Base-by-base conservation (phyloP, 1,284 basidiomycete species). In the Pterulicium gracile region DNA sequence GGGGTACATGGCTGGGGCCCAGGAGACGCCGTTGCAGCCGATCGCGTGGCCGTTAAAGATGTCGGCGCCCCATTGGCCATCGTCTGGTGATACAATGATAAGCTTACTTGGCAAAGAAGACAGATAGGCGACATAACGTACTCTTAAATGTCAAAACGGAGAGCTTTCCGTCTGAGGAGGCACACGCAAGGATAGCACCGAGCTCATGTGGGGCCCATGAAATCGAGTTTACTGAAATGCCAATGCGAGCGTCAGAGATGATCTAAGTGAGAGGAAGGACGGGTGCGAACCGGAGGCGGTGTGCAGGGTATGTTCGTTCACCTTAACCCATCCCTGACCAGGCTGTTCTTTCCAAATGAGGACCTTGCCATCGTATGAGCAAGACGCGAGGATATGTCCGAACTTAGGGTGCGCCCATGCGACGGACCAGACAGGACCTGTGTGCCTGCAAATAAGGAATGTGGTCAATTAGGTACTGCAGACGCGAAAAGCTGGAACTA, bases 401-500 rank as follows among this genome's bases (percentile, higher is more conserved):
- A 91, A 94, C 62, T 92, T 94, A 4, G 96, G 95, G 59, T 98
- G 94, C 4, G 90, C 95, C 96, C 95, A 98, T n/a, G 93, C 81
- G 43, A 98, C 84, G 62, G 96, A 93, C 94, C 95, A 98, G 27
- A 98, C 92, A 2, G 95, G 95, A 14, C 94, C 93, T 12, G 92
- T 91, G 65, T 98, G 96, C 44, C 92, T 88, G 51, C 15, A 46
- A 34, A 10, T 14, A 15, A 13, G 18, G 14, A 39, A 27, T 50
- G 22, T 27, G 43, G 4, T n/a, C 95, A 98, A 27, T 98, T 92
- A 2, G 95, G 95, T 13, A 93, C 93, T 12, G 92, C 91, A 65
- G 98, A 95, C 44, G 91, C 87, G 51, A n/a, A 46, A 34, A 10
- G 14, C 14, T 10, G 18, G 14, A 39, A 27, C 50, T 24, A 24